Conservation (phyloP, 805 yeast genomes). For the Saturnispora quitensis region DNA sequence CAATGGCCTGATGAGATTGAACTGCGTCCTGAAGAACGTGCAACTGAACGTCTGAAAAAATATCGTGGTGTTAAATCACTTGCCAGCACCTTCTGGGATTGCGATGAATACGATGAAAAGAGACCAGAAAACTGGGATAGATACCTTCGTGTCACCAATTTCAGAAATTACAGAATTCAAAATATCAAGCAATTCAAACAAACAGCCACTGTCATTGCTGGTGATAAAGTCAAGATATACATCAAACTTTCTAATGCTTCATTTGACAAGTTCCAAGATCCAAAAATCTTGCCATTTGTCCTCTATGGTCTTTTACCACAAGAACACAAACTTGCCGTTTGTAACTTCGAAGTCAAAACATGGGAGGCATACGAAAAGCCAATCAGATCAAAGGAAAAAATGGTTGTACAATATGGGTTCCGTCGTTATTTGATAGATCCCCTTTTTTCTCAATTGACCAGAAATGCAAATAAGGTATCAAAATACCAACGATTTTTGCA, state of each 20-base stretch:
- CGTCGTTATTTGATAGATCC: constrained; percentile 82
- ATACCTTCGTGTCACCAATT: constrained; percentile 65
- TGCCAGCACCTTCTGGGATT: constrained; percentile 77
- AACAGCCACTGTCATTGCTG: constrained; percentile 45
- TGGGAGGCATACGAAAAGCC: constrained; percentile 90
- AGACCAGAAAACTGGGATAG: constrained; percentile 70
- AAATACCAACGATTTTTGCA: constrained; percentile 79
- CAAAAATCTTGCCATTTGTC: constrained; percentile 42
- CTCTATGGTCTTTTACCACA: constrained; percentile 71
- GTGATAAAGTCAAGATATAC: constrained; percentile 52
- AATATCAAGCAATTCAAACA: constrained; percentile 49
- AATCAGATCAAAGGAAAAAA: constrained; percentile 68
- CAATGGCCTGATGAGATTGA: constrained; percentile 97
- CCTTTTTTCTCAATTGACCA: constrained; percentile 67
- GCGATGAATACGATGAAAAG: constrained; percentile 68
- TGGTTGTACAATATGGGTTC: constrained; percentile 88
- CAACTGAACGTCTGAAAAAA: constrained; percentile 60
- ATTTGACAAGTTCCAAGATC: constrained; percentile 35
- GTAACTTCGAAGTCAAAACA: constrained; percentile 71
- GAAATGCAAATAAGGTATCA: constrained; percentile 76
- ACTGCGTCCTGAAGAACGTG: constrained; percentile 65
- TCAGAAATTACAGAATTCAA: constrained; percentile 64
- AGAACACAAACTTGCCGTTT: constrained; percentile 79
- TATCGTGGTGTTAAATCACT: constrained; percentile 85
- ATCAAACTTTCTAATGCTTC: constrained; percentile 47